phyloP scores from a whole-genome alignment of 257 asterid species.

The Ilex asprella region DNA sequence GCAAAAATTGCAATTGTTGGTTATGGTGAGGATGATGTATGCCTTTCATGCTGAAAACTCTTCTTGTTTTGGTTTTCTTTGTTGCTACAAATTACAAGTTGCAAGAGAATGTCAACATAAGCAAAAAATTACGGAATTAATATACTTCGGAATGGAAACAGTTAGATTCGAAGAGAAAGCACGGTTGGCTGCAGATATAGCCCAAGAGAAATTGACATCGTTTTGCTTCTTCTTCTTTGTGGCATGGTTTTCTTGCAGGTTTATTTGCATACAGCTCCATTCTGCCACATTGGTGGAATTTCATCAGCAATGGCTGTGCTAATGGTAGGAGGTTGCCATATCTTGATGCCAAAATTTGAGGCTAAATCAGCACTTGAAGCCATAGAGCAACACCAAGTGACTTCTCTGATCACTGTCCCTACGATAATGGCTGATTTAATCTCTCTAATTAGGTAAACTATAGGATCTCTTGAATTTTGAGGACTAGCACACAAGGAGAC shows the following conservation, averaged over 20 bases:
- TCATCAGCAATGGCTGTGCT: constrained; percentile 86
- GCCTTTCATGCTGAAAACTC: constrained; percentile 13
- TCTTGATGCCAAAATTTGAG: constrained; percentile 68
- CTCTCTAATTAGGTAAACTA: constrained; percentile 38
- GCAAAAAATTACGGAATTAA: neutral
- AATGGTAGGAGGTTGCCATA: constrained; percentile 84
- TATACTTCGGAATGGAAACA: neutral
- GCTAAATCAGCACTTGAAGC: constrained; percentile 50
- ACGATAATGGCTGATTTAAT: constrained; percentile 88
- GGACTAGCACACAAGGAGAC: too few relatives aligned
- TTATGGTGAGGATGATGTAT: constrained; percentile 74
- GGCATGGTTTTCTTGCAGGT: constrained; percentile 32
- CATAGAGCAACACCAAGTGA: constrained; percentile 50
- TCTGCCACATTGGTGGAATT: constrained; percentile 94
- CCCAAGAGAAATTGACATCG: too few relatives aligned
- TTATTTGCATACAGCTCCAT: constrained; percentile 75
- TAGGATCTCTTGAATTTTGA: too few relatives aligned
- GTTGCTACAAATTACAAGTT: neutral
- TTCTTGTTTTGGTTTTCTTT: neutral
- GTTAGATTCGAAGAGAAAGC: neutral
- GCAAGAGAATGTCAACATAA: neutral
- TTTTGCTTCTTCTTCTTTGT: neutral
- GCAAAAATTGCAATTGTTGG: constrained; percentile 78
- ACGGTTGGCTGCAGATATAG: too few relatives aligned
- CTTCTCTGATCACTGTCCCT: constrained; percentile 80